Base-by-base conservation (phyloP, 306 rosid species). In the Lotus japonicus region DNA sequence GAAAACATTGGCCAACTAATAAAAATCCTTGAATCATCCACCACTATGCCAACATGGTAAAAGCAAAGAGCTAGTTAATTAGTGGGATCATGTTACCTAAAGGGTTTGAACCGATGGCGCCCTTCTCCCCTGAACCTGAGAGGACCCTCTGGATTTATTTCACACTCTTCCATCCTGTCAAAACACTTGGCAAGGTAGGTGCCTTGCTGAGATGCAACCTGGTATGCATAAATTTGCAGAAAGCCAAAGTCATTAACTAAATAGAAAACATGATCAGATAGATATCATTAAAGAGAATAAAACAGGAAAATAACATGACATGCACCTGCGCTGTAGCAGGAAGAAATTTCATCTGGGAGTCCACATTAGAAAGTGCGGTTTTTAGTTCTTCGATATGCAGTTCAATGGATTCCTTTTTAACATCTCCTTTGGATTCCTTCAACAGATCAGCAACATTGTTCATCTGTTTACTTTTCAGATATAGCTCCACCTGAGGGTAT, bases 191-290 rank as follows among this genome's bases (percentile, higher is more conserved):
- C 96, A 16, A 92, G 86, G 85, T 92, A 92, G 67, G 65, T 67
- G 41, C 97, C 98, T 84, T 92, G 97, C 73, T 92, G 98, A 31
- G 97, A 80, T 11, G 98, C 98, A 77, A 92, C 98, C 98, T 92
- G 80, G 66, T 50, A 64, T 8, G 68, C 45, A 64, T 8, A 65
- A 10, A 63, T 79, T 78, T 79, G 21, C 51, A 71, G 58, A 70
- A 17, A 23, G 23, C 58, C 41, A 52, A 43, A 56, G 68, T 66
- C 72, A 71, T 48, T 39, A 28, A 31, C 45, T 6, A 11, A 35
- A 58, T 48, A 23, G 41, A 5, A 31, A 31, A 33, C 15, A 58
- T 57, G 42, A 62, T 26, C 31, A 4, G 21, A 38, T 28, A 64
- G 36, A 56, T 65, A 58, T 16, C 38, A 53, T 49, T 55, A 16